Evolutionary conservation across 1,284 basidiomycete genomes (phyloP).

Genomic region (Coniferiporia sulphurascens): DNA sequence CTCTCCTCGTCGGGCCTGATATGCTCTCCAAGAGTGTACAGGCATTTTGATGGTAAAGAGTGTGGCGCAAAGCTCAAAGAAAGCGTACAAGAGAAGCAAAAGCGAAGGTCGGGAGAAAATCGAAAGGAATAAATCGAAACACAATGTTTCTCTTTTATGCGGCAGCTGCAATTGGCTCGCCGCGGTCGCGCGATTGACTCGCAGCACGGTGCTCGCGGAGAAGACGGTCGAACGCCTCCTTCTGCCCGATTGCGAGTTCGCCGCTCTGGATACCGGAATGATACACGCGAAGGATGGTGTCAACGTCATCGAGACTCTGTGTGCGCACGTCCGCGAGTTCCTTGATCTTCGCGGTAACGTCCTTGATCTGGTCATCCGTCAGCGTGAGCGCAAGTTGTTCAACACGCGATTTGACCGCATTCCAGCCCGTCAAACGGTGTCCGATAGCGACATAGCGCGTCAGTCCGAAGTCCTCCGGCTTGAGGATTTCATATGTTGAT

Average conservation of each 20-base stretch:
- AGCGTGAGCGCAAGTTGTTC: constrained; percentile 90
- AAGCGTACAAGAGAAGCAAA: neutral
- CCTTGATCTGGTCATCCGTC: constrained; percentile 90
- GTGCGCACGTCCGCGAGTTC: constrained; percentile 97
- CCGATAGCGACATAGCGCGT: constrained; percentile 98
- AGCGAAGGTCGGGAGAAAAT: neutral
- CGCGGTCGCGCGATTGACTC: constrained; percentile 18
- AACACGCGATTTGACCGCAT: constrained; percentile 98
- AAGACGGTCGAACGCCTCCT: constrained; percentile 79
- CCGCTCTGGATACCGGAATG: constrained; percentile 87
- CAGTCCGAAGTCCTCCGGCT: constrained; percentile 97
- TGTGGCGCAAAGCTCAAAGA: neutral
- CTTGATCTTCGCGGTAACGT: constrained; percentile 99
- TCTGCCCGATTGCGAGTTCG: constrained; percentile 83
- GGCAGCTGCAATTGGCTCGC: constrained; percentile 3
- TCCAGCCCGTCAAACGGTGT: constrained; percentile 97
- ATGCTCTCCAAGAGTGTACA: neutral
- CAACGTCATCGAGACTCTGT: constrained; percentile 99
- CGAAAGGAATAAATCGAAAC: neutral
- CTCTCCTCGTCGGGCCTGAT: neutral
- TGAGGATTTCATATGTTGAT: constrained; percentile 96
- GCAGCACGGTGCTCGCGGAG: constrained; percentile 66
- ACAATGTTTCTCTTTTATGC: neutral
- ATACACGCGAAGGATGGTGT: constrained; percentile 93
- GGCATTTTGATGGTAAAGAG: neutral